phyloP scores from a whole-genome alignment of 352 stramenopile genomes.

The Phytophthora sojae region DNA sequence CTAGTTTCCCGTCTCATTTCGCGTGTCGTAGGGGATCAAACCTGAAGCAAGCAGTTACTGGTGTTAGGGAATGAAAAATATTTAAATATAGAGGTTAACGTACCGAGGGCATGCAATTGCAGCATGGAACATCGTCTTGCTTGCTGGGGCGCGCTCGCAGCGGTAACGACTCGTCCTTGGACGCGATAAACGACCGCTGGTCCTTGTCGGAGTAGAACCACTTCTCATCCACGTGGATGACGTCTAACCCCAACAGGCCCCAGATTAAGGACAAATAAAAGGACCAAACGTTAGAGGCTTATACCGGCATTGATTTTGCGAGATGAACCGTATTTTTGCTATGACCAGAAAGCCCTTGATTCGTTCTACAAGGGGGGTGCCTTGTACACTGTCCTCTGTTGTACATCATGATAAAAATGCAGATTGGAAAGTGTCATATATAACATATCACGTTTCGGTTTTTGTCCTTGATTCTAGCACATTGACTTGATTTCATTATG shows the following conservation, averaged over 20 bases:
- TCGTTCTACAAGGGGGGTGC: too few species aligned
- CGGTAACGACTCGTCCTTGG: neutral
- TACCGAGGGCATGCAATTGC: conserved; percentile 3
- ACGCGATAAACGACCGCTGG: neutral
- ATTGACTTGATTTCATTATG: too few species aligned
- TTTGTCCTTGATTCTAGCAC: too few species aligned
- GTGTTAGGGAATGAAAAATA: neutral
- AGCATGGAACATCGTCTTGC: conserved; percentile 10
- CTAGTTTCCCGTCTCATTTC: neutral
- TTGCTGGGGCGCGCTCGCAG: conserved; percentile 2
- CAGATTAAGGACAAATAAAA: too few species aligned
- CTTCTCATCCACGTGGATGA: conserved; percentile 7
- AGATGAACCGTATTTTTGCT: too few species aligned
- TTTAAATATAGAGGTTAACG: neutral
- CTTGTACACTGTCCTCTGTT: too few species aligned
- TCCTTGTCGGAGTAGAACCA: conserved; percentile 11
- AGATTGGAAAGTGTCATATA: too few species aligned
- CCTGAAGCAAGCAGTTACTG: neutral
- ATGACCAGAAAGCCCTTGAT: too few species aligned
- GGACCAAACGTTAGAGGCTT: too few species aligned
- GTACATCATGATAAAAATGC: too few species aligned
- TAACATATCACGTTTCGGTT: too few species aligned
- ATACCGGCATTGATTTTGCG: too few species aligned
- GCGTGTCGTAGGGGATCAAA: neutral
- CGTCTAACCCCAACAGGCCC: neutral